A percentile compares a stretch with the other conserved stretches of the same genome.
Evolutionary conservation across 129 eudicot genomes (phyloP).

Genomic region (Erigeron canadensis): DNA sequence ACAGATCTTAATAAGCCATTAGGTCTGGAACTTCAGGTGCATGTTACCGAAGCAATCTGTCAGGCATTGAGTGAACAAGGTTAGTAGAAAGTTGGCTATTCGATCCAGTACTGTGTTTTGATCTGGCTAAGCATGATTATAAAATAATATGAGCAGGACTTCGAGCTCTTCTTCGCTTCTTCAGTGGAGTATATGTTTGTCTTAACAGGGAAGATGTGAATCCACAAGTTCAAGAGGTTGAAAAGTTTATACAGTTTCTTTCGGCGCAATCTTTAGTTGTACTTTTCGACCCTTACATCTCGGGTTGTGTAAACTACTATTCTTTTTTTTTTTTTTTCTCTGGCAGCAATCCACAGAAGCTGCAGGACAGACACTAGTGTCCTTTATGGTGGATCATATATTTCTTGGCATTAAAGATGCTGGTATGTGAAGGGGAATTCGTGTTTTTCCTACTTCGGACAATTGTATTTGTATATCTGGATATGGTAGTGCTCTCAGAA

Average conservation of each 20-base stretch:
- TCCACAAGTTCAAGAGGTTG: slow-evolving; percentile 62
- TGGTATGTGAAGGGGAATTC: slow-evolving; percentile 42
- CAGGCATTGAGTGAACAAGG: slow-evolving; percentile 96
- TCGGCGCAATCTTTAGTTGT: neutral
- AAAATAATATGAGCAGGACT: slow-evolving; percentile 57
- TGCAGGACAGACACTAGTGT: slow-evolving; percentile 78
- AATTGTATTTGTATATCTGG: slow-evolving; percentile 12
- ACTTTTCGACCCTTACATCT: neutral
- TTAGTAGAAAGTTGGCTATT: slow-evolving; percentile 25
- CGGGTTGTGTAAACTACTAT: slow-evolving; percentile 1
- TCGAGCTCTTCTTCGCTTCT: slow-evolving; percentile 90
- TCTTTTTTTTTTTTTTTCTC: slow-evolving; percentile 33
- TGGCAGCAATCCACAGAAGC: slow-evolving; percentile 80
- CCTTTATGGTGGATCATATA: slow-evolving; percentile 78
- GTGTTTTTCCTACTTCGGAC: slow-evolving; percentile 5
- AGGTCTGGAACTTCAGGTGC: slow-evolving; percentile 79
- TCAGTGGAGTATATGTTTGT: slow-evolving; percentile 75
- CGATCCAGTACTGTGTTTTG: slow-evolving; percentile 1
- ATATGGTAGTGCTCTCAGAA: slow-evolving; percentile 5
- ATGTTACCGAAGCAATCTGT: slow-evolving; percentile 80
- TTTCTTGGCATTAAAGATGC: slow-evolving; percentile 86
- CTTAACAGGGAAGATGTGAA: slow-evolving; percentile 73
- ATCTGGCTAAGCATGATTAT: neutral
- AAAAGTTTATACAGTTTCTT: slow-evolving; percentile 2
- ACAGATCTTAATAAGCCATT: slow-evolving; percentile 66